Evolutionary conservation across 257 asterid species (phyloP).

Genomic region (Thymus mandschuricus): DNA sequence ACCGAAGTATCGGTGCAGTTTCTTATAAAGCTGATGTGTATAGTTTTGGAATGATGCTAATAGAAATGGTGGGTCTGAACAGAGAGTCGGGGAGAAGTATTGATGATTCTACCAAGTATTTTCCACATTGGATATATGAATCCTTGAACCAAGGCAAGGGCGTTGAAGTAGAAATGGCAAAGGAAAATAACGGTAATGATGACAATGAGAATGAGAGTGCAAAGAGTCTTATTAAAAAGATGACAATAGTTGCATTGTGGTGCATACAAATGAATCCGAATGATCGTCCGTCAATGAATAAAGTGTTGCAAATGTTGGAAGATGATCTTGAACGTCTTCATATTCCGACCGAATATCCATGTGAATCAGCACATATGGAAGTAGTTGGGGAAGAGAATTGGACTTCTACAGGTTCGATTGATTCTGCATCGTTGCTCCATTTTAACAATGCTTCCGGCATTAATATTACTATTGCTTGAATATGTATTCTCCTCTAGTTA

Average conservation of each 20-base stretch:
- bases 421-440: too few relatives aligned
- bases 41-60: too few relatives aligned
- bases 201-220: background rate
- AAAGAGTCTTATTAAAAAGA: constrained; percentile 24
- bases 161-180: constrained; percentile 1
- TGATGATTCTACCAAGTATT: constrained; percentile 11
- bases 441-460: too few relatives aligned
- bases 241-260: constrained; percentile 34
- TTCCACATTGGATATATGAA: constrained; percentile 26
- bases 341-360: too few relatives aligned
- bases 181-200: background rate
- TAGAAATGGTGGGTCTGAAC: constrained; percentile 27
- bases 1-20: too few relatives aligned
- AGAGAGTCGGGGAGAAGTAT: background rate
- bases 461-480: too few relatives aligned
- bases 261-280: constrained; percentile 32
- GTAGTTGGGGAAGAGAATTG: too few relatives aligned
- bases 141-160: constrained; percentile 28
- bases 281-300: constrained; percentile 46
- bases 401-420: too few relatives aligned
- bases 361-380: too few relatives aligned
- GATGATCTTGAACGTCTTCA: too few relatives aligned
- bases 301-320: constrained; percentile 9
- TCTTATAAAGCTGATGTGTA: too few relatives aligned
- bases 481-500: too few relatives aligned